Percentiles rank a stretch among this genome's conserved stretches.
Conservation (phyloP, 2,329 filamentous ascomycete genomes). For the Aureobasidium sp. region DNA sequence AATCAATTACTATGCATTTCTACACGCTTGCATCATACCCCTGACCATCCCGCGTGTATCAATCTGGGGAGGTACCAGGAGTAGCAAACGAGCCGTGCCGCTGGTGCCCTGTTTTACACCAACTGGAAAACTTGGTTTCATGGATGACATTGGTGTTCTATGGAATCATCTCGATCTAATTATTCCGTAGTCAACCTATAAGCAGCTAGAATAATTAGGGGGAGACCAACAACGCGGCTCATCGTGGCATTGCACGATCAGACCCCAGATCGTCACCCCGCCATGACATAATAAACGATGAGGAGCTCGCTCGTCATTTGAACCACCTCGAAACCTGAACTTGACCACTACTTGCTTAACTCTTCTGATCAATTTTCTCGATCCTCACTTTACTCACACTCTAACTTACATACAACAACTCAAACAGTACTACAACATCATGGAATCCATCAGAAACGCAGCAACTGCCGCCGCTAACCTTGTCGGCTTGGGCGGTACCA, state of each 20-base stretch:
- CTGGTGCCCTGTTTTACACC: too few relatives aligned
- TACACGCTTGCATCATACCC: not conserved
- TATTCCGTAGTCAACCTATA: not conserved
- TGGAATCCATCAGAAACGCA: slow-evolving; percentile 12
- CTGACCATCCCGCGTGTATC: not conserved
- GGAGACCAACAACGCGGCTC: not conserved
- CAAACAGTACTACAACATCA: not conserved
- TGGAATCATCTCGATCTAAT: not conserved
- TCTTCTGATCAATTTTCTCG: not conserved
- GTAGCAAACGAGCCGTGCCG: not conserved
- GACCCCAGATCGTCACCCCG: not conserved
- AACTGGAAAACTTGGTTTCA: not conserved
- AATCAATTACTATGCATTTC: not conserved
- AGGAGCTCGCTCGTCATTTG: slow-evolving; percentile 3
- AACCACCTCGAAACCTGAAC: slow-evolving; percentile 7
- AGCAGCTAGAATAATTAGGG: not conserved
- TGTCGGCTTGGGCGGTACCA: not conserved
- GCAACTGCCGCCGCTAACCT: slow-evolving; percentile 5
- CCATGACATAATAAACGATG: not conserved
- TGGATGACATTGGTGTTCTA: not conserved
- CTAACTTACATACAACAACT: not conserved
- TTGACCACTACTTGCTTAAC: not conserved
- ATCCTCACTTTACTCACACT: not conserved
- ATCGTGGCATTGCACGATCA: too few relatives aligned
- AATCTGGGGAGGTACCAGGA: not conserved